Evolutionary conservation across 208 protist species (phyloP).

Genomic region (Crithidia thermophila): DNA sequence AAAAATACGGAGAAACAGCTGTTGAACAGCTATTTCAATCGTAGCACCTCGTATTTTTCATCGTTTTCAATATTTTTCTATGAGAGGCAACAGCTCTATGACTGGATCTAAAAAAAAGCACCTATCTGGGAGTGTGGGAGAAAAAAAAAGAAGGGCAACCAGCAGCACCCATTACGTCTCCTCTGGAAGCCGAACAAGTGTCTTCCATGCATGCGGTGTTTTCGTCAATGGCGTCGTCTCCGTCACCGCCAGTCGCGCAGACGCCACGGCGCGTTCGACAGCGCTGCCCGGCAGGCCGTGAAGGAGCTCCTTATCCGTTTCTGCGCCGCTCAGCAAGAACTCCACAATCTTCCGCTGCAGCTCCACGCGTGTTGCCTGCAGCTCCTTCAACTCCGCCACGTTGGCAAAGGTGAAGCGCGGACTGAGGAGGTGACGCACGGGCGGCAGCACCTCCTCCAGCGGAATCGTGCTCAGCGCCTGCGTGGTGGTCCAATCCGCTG

Average conservation of each 20-base stretch:
- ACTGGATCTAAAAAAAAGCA: too few relatives aligned
- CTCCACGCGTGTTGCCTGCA: conserved; percentile 56
- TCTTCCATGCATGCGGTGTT: conserved; percentile 29
- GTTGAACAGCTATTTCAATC: too few relatives aligned
- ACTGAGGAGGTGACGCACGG: conserved; percentile 62
- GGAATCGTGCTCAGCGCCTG: conserved; percentile 37
- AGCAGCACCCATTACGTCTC: neutral
- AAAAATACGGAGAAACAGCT: too few relatives aligned
- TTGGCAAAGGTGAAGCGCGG: conserved; percentile 77
- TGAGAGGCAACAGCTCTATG: too few relatives aligned
- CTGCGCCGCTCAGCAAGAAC: conserved; percentile 14
- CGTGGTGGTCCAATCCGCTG: conserved; percentile 48
- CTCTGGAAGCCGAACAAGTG: conserved; percentile 18
- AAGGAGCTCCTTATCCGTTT: conserved; percentile 13
- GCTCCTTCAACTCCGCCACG: conserved; percentile 51
- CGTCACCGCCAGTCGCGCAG: conserved; percentile 23
- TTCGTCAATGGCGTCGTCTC: neutral
- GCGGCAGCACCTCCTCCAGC: conserved; percentile 45
- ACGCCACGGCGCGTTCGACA: conserved; percentile 19
- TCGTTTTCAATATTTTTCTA: too few relatives aligned
- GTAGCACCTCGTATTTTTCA: too few relatives aligned
- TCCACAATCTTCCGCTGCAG: conserved; percentile 50
- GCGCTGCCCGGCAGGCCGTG: neutral
- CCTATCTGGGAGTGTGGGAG: neutral
- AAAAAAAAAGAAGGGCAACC: conserved; percentile 3